Evolutionary conservation across 805 yeast species (phyloP), one percentile per base, ranked within the genome.

Genomic region (Cyberlindnera veronae): DNA sequence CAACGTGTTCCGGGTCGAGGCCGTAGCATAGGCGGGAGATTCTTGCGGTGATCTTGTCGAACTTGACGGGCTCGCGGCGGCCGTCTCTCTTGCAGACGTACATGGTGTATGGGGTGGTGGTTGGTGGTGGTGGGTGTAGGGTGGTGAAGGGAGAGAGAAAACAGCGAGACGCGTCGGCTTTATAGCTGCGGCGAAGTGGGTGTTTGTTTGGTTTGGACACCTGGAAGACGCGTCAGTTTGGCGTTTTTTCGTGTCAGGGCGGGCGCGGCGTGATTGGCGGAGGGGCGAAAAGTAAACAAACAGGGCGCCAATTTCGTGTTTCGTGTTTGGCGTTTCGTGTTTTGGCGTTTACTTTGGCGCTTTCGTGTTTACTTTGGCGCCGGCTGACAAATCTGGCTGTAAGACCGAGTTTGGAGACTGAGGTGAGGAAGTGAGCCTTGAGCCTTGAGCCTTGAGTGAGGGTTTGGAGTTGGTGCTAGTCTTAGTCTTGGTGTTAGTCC

Each of bases 1-100:
- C 98, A 45, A 93, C 90, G 64, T 89, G 96, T 34, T 75, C 76
- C 29, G 95, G 74, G 62, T 91, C 96, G 53, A 93, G 76, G 37
- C 97, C 97, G 60, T 93, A 91, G 55, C 98, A 90, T 48, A 93
- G 77, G 59, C 96, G 84, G 51, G 91, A 84, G 46, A 93, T 85
- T 60, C 95, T 77, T 36, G 98, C 96, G 39, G 98, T 91, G 74
- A 93, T 91, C 67, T 91, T 90, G 66, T 90, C 97, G 65, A 90
- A 90, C 62, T 90, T 84, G 45, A 90, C 96, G 29, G 91, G 93
- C 69, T 89, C 97, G 66, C 82, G 79, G 64, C 83, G 91, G 53
- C 97, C 97, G 69, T 88, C 95, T 78, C 96, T 82, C 64, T 88
- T 88, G 61, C 71, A 75, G 55, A 89, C 96, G 65, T 77, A 86